Base-by-base conservation (phyloP, 306 rosid species). In the Datisca glomerata region DNA sequence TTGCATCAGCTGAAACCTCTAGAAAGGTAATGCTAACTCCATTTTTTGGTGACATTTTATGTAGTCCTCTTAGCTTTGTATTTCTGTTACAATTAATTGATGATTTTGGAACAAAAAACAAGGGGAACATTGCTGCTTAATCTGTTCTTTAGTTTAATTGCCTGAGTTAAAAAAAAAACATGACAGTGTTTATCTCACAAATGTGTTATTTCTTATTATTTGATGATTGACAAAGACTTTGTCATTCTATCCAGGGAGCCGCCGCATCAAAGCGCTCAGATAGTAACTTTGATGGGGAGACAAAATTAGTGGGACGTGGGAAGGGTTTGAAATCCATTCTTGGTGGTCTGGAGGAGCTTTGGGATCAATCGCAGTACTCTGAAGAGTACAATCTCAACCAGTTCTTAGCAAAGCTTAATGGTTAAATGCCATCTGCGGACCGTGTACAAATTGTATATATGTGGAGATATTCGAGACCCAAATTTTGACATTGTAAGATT, bases 291-390 rank as follows among this genome's bases (percentile, higher is more conserved):
- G 80, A 77, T 21, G 80, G 66, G 43, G 97, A 70, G 23, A 8
- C 63, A 5, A 86, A 75, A 53, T 42, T 63, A 38, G 49, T 20
- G 37, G 93, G 91, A 16, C 50, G 71, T 5, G 86, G 79, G 41
- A 89, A 83, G 76, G 93, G 97, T 35, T 52, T 89, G 59, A 89
- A 89, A 74, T 76, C 95, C 45, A 72, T 89, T 45, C 97, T 83
- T 13, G 95, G 95, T 38, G 91, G 95, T 62, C 72, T 89, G 49
- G 97, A 74, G 53, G 97, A 89, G 61, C 80, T 83, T 18, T 89
- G 97, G 97, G 97, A 83, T 64, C 81, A 83, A 32, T 83, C 97
- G 20, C 97, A 89, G 24, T 89, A 89, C 69, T 65, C 86, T 3
- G 95, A 89, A 53, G 96, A 87, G 65, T 89, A 83, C 91, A 73